Evolutionary conservation across 164 flowering plant species (phyloP), one percentile per base, ranked within the genome.

Genomic region (Tinospora cordifolia): DNA sequence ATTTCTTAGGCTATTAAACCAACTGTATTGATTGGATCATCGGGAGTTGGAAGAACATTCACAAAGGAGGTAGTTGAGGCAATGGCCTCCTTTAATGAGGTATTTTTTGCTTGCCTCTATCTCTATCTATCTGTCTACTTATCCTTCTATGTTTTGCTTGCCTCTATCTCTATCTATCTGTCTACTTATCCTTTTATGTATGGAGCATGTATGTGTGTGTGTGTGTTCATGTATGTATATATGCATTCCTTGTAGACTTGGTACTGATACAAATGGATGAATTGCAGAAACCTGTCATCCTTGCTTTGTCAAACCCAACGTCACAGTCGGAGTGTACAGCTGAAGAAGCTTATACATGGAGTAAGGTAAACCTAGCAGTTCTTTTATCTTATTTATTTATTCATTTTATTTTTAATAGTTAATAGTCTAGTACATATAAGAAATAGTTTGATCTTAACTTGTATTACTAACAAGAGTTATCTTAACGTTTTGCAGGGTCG

Each of bases 281-380:
- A 22, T 15, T 80, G 79, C 87, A 93, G 97, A 89, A 77, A 90
- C 98, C 98, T 70, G 73, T 93, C 67, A 88, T 93, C 75, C 65
- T 93, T 84, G 97, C 98, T 63, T 88, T 93, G 34, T 93, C 98
- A 51, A 93, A 93, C 73, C 98, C 97, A 39, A 93, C 98, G 12
- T 84, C 96, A 22, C 97, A 94, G 72, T 85, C 98, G 19, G 97
- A 91, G 75, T 94, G 98, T 75, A 91, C 96, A 24, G 98, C 97
- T 34, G 93, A 91, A 78, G 89, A 94, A 81, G 98, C 98, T 76
- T 94, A 90, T 77, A 81, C 84, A 6, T 94, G 97, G 97, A 87
- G 81, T 64, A 49, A 91, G 92, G 97, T 94, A 80, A 72, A 54
- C n/a, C 60, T 2, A 54, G 22, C n/a, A 59, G 13, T 2, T 14